phyloP scores from a whole-genome alignment of 2,329 filamentous ascomycete genomes.

The Aspergillus jensenii region DNA sequence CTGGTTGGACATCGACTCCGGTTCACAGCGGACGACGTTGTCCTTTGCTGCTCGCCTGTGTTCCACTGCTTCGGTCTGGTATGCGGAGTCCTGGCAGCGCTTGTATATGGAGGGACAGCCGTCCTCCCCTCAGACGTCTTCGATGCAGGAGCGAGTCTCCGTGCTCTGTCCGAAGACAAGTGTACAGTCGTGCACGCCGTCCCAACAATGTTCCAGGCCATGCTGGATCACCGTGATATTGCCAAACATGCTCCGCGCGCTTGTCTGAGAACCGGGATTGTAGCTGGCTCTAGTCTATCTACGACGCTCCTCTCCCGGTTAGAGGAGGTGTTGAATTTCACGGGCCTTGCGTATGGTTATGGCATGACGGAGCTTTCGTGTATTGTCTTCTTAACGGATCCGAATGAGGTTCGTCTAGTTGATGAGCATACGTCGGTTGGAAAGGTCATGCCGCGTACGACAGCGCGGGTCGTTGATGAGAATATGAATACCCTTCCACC shows the following conservation, averaged over 20 bases:
- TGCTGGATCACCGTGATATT: conserved; percentile 26
- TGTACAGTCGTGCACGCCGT: conserved; percentile 73
- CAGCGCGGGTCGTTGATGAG: conserved; percentile 69
- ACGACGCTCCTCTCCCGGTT: conserved; percentile 1
- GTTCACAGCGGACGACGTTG: conserved; percentile 59
- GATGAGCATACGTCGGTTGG: background rate
- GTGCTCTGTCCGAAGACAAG: conserved; percentile 59
- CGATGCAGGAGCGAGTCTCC: conserved; percentile 61
- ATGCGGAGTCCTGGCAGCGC: conserved; percentile 43
- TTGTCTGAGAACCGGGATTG: conserved; percentile 3
- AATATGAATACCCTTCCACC: conserved; percentile 61
- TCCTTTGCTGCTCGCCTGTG: conserved; percentile 74
- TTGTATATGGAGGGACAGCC: conserved; percentile 53
- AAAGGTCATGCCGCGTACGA: conserved; percentile 66
- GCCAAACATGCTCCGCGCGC: background rate
- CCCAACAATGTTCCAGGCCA: conserved; percentile 72
- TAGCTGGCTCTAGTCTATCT: background rate
- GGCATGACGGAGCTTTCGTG: conserved; percentile 13
- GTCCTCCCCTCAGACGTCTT: conserved; percentile 72
- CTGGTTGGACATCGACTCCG: conserved; percentile 73
- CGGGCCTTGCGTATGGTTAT: background rate
- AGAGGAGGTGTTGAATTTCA: background rate
- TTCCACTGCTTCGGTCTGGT: conserved; percentile 48
- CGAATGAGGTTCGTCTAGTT: background rate
- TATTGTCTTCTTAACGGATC: background rate